These are phyloP conservation scores for Flaveria trinervia DNA, from an alignment of 129 eudicot species.

Conservation along the genomic window DNA sequence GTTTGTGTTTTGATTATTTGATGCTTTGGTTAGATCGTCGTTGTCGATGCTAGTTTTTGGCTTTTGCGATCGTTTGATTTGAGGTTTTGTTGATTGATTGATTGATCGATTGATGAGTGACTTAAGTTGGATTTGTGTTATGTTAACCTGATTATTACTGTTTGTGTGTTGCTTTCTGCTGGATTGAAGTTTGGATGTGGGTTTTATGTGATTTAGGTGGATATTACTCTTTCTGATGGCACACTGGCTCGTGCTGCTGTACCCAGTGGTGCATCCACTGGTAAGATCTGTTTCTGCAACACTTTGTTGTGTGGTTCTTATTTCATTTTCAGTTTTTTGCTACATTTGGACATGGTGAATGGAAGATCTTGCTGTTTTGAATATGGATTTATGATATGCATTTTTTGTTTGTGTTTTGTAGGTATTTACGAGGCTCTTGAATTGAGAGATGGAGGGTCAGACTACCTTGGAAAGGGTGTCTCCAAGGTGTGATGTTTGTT, in stretches of 20 bases:
- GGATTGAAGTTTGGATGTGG: neutral
- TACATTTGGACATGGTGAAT: neutral
- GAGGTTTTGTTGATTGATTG: neutral
- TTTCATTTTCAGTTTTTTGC: neutral
- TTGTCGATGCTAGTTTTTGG: conserved; percentile 7
- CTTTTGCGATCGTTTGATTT: conserved; percentile 14
- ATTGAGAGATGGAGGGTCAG: conserved; percentile 93
- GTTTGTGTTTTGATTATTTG: neutral
- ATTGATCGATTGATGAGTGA: neutral
- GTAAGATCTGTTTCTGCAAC: conserved; percentile 39
- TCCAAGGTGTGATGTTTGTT: conserved; percentile 58
- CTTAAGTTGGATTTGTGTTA: neutral
- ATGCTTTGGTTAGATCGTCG: conserved; percentile 17
- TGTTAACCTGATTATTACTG: neutral
- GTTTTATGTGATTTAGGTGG: conserved; percentile 52
- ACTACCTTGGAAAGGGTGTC: conserved; percentile 98
- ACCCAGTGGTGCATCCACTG: conserved; percentile 99
- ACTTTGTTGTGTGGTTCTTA: neutral
- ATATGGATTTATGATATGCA: neutral
- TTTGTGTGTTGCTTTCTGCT: neutral
- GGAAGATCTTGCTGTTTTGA: neutral
- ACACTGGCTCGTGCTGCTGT: conserved; percentile 86
- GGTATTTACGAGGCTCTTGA: conserved; percentile 98
- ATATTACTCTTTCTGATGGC: conserved; percentile 64
- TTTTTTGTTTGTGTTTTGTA: conserved; percentile 16